Base-by-base conservation (phyloP, 305 asterid species). In the Plantago coronopus region DNA sequence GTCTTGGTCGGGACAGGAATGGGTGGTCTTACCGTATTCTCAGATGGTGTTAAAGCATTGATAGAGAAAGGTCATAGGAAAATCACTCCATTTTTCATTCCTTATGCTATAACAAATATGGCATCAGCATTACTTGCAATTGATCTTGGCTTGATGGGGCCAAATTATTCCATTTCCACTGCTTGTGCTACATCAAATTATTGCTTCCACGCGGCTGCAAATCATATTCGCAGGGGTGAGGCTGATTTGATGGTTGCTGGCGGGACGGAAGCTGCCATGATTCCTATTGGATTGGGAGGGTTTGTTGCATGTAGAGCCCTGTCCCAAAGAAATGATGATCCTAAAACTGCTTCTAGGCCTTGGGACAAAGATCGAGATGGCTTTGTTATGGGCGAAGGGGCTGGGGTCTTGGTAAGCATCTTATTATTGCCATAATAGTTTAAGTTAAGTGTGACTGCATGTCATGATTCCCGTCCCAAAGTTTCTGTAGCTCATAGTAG, bases 351-450 rank as follows among this genome's bases (percentile, higher is more conserved):
- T 72, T 91, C 98, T 48, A 81, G 97, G 71, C 97, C 98, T 5
- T 91, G 98, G 98, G 97, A 89, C 76, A 75, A 75, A 74, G 91
- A 79, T 14, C 79, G 97, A 42, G 98, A 91, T 65, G 98, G 96
- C 48, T 89, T 91, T 69, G 98, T 91, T 57, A 87, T 91, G 84
- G 96, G 96, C 23, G 98, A 91, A 87, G 98, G 98, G 48, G 91
- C 95, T 40, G 96, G 98, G 49, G 91, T 93, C 49, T 73, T 93
- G 97, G 98, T 89, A 76, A 72, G 74, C 64, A 54, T 50, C 7
- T 48, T 7, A 25, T 60, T 23, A 17, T 46, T 70, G 62, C n/a
- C 2, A 1, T 48, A 3, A 12, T 17, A 12, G 6, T 5, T 45
- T n/a, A n/a, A n/a, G n/a, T n/a, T n/a, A n/a, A n/a, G n/a, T n/a